Evolutionary conservation across 2,329 filamentous ascomycete species (phyloP), one percentile per base, ranked within the genome.

Genomic region (Arthrobotrys pseudoclavata): DNA sequence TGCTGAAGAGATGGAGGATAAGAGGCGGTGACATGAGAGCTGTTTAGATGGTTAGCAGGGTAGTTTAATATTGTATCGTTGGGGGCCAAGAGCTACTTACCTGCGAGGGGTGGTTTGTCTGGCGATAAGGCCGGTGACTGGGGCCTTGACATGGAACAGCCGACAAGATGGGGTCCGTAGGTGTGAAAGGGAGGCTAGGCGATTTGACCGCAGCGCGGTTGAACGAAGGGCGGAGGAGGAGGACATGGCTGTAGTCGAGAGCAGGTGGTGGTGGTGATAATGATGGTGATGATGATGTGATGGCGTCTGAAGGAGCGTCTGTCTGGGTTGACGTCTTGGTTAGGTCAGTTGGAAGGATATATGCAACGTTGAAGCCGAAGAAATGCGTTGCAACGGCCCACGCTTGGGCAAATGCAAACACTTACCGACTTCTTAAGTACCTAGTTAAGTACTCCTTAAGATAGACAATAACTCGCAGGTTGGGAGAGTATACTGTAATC

Each of bases 221-320:
- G 64, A 53, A 7, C 72, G 72, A 55, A 76, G 61, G 60, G 64
- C 26, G 15, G 71, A 57, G 10, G 66, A 37, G 12, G 72, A 37
- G 4, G 64, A 66, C 72, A 76, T 76, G 66, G 22, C 31, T n/a
- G n/a, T n/a, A n/a, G n/a, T 48, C 24, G 34, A 52, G 1, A 26
- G 47, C 18, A n/a, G 55, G 34, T 5, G 37, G 12, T 15, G 37
- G 12, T 40, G 37, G 12, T 40, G 24, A 10, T 55, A 12, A 5
- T 40, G 37, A 5, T 40, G 37, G 13, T 40, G 50, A 60, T 45
- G 22, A 13, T 37, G 24, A 31, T 22, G 12, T 22, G 55, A 18
- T 24, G 26, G 29, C 4, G 26, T 26, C 10, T 60, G 66, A 61
- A 50, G 48, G 29, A 69, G 45, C 26, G 47, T 47, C 22, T 18